phyloP scores from a whole-genome alignment of 495 filamentous ascomycete genomes.

The Penicillium macrosclerotiorum region DNA sequence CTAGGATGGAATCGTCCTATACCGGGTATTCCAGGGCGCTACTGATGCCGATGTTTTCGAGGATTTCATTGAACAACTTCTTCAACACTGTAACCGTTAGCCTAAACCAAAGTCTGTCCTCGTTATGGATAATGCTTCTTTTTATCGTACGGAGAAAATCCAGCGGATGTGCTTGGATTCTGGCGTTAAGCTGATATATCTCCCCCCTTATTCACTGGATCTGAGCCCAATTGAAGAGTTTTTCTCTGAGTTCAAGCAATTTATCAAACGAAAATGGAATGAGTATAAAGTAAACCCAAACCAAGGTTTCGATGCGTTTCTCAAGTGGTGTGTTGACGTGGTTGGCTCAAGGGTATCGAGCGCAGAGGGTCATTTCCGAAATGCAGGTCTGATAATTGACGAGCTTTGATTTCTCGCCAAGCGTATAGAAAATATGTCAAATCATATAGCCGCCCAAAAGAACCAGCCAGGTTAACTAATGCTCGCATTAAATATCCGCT shows the following conservation, averaged over 20 bases:
- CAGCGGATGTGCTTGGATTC: slow-evolving; percentile 31
- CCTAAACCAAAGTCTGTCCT: slow-evolving; percentile 41
- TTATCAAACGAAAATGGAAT: slow-evolving; percentile 14
- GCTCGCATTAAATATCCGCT: neutral
- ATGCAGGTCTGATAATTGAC: slow-evolving; percentile 20
- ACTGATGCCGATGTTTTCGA: slow-evolving; percentile 39
- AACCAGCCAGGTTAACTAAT: neutral
- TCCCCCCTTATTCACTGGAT: slow-evolving; percentile 24
- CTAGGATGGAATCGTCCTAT: slow-evolving; percentile 35
- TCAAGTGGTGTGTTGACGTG: slow-evolving; percentile 24
- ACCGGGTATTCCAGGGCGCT: slow-evolving; percentile 33
- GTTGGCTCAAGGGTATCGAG: slow-evolving; percentile 19
- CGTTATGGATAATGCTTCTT: too few species aligned
- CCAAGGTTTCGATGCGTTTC: slow-evolving; percentile 31
- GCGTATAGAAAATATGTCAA: neutral
- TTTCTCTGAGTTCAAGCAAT: slow-evolving; percentile 26
- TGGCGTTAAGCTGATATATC: slow-evolving; percentile 36
- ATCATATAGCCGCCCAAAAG: neutral
- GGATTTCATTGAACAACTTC: slow-evolving; percentile 39
- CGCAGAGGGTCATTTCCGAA: slow-evolving; percentile 24
- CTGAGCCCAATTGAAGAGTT: slow-evolving; percentile 31
- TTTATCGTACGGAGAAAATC: slow-evolving; percentile 34
- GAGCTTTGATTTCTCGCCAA: neutral
- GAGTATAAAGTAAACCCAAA: slow-evolving; percentile 28
- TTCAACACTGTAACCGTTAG: slow-evolving; percentile 33